Evolutionary conservation across 225 moss, liverwort and hornwort genomes (phyloP).

Genomic region (Bryoerythrophyllum caledonicum): DNA sequence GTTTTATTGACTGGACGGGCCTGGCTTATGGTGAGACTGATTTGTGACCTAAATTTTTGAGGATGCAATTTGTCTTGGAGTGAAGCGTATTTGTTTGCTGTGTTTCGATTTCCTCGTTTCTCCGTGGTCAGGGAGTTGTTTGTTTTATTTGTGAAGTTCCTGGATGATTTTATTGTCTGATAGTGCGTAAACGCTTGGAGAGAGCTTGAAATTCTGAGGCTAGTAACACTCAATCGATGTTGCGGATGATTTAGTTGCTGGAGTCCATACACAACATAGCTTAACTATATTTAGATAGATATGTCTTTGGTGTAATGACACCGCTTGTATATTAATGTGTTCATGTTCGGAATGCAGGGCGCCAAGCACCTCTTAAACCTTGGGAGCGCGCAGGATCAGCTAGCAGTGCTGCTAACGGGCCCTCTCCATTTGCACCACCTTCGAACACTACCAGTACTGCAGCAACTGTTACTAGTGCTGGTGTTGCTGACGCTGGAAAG

Average conservation of each 20-base stretch:
- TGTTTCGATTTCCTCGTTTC: background rate
- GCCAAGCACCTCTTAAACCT: slow-evolving; percentile 89
- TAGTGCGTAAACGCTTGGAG: no score
- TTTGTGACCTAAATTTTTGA: slow-evolving; percentile 23
- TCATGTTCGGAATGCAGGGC: slow-evolving; percentile 49
- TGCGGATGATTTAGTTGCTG: background rate
- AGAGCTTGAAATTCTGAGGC: background rate
- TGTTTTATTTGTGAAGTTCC: background rate
- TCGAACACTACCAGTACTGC: slow-evolving; percentile 75
- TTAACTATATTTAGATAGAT: background rate
- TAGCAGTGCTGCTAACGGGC: slow-evolving; percentile 54
- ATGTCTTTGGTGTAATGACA: background rate
- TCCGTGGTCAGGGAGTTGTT: background rate
- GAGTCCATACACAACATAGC: background rate
- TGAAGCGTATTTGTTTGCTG: background rate
- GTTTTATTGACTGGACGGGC: no score
- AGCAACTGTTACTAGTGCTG: slow-evolving; percentile 65
- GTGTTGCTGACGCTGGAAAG: slow-evolving; percentile 52
- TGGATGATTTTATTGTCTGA: background rate
- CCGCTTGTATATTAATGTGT: slow-evolving; percentile 5
- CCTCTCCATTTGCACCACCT: slow-evolving; percentile 85
- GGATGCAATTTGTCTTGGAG: background rate
- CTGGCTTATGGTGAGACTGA: no score
- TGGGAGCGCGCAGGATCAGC: slow-evolving; percentile 81
- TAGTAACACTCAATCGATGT: background rate